Base-by-base conservation (phyloP, 371 early-diverging fungal genomes). In the Sporodiniella umbellata region DNA sequence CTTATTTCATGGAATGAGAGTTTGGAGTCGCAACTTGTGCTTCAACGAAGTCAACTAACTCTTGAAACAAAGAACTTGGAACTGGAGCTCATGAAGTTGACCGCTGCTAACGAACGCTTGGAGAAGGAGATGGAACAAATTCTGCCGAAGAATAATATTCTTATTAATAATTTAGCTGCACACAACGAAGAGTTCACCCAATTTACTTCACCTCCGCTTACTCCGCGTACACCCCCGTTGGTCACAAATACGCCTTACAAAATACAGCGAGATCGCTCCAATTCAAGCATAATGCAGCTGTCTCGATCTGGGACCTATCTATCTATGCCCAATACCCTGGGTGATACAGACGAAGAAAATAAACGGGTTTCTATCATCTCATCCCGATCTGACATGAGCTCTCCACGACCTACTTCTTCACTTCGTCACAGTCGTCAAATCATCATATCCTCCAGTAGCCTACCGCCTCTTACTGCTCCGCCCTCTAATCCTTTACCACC, bases 401-500 rank as follows among this genome's bases (percentile, higher is more conserved):
- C 40, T 12, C 50, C 45, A 42, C 48, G 58, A n/a, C 51, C 54
- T 35, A 23, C 53, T 7, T 53, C 54, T 8, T 54, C 57, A 24
- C 44, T 66, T 5, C 42, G 53, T 30, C 52, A 46, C 28, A 53
- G 46, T 43, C 59, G 49, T 42, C 44, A n/a, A n/a, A n/a, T 33
- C 0, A 15, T 43, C 3, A 42, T 40, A 6, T 45, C 5, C 18
- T 50, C 51, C 8, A 28, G 12, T 15, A 42, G 14, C 23, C 43
- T 67, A n/a, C 75, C 75, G 10, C 75, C 75, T 33, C 68, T 71
- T 6, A 54, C 68, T 12, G 72, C 77, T 10, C 77, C 77, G 12
- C 77, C 77, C 0, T 70, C 71, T 2, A 71, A 71, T 38, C 74
- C 73, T 33, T 53, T 77, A 23, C 77, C 77, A n/a, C 77, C 77